Percentiles rank a stretch among this genome's conserved stretches.
phyloP scores from a whole-genome alignment of 306 rosid species.

The Glycine soja region DNA sequence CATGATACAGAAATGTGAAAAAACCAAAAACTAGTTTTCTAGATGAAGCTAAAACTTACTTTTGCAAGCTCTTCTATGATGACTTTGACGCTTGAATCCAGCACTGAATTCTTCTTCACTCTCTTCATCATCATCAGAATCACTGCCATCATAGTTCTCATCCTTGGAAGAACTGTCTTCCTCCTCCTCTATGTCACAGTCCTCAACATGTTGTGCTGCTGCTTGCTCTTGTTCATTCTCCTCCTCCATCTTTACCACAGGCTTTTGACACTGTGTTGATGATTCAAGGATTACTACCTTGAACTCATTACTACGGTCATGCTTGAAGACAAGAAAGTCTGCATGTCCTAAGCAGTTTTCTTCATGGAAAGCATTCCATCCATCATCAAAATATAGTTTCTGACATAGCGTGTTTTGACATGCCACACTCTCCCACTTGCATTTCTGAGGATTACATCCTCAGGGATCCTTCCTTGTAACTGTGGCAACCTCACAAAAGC shows the following conservation, averaged over 20 bases:
- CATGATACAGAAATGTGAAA: background rate
- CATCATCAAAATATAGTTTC: conserved; percentile 22
- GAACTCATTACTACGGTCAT: conserved; percentile 10
- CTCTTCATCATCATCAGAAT: background rate
- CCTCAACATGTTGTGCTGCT: background rate
- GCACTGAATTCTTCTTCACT: background rate
- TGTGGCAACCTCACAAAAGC: conserved; percentile 17
- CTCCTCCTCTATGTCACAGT: background rate
- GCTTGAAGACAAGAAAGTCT: conserved; percentile 22
- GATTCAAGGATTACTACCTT: conserved; percentile 32
- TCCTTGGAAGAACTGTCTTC: background rate
- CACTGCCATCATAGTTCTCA: background rate
- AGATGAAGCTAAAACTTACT: conserved; percentile 31
- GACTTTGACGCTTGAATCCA: background rate
- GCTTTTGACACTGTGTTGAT: conserved; percentile 38
- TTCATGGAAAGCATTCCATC: conserved; percentile 40
- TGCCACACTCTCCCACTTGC: conserved; percentile 36
- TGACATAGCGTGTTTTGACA: background rate
- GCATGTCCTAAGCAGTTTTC: conserved; percentile 16
- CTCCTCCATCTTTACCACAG: background rate
- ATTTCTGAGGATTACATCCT: conserved; percentile 32
- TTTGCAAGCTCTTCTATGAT: background rate
- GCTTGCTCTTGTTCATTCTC: background rate
- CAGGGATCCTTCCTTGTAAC: background rate
- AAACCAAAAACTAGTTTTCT: background rate